A percentile compares a stretch with the other conserved stretches of the same genome.
phyloP scores from a whole-genome alignment of 495 filamentous ascomycete genomes.

The Talaromyces trachyspermus region DNA sequence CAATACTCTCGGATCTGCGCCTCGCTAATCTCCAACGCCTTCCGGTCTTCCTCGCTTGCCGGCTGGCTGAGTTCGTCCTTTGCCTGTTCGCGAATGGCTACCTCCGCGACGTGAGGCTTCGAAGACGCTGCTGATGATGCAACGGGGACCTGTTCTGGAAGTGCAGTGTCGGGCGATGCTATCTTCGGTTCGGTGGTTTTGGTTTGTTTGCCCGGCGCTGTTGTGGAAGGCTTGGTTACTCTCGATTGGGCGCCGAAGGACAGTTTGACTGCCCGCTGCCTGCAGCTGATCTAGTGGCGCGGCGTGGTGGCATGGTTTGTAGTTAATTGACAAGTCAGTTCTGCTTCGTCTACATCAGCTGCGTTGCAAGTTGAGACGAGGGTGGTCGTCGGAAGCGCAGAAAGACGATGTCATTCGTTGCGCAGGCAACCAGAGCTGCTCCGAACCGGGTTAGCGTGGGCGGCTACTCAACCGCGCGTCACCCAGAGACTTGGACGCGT shows the following conservation, averaged over 20 bases:
- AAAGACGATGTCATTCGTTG: conserved; percentile 5
- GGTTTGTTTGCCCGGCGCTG: conserved; percentile 38
- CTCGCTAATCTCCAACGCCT: conserved; percentile 53
- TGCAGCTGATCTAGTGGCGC: conserved; percentile 39
- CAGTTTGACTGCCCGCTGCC: conserved; percentile 58
- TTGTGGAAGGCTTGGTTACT: conserved; percentile 61
- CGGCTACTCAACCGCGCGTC: neutral
- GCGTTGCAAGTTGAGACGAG: neutral
- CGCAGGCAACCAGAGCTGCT: neutral
- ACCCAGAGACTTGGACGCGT: neutral
- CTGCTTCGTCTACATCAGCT: too few species aligned
- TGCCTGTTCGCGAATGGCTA: conserved; percentile 37
- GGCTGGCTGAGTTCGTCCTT: conserved; percentile 33
- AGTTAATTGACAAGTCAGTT: neutral
- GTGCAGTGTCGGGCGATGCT: conserved; percentile 15
- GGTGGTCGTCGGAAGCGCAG: neutral
- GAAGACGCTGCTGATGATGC: conserved; percentile 16
- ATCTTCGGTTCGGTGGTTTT: conserved; percentile 33
- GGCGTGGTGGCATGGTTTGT: conserved; percentile 59
- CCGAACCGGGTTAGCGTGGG: neutral
- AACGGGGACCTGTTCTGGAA: conserved; percentile 19
- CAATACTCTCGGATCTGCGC: conserved; percentile 67
- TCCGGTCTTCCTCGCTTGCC: conserved; percentile 42
- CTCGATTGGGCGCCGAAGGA: conserved; percentile 61
- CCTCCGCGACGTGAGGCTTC: conserved; percentile 40